A percentile compares a stretch with the other conserved stretches of the same genome.
Conservation (phyloP, 768 basidiomycete species). For the Tricholoma furcatifolium region DNA sequence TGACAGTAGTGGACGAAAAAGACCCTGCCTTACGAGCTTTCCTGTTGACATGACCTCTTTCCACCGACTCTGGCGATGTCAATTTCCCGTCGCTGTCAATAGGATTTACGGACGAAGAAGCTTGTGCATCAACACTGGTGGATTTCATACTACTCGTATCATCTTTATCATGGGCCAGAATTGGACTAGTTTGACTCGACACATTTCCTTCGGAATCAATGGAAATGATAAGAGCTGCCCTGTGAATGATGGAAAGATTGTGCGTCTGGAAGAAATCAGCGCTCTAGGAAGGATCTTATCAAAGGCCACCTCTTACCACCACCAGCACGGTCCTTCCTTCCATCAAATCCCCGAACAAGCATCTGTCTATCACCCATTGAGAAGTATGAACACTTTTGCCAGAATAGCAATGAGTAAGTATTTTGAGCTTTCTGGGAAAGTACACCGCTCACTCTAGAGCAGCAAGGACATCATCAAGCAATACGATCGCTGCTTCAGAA, state of each 20-base stretch:
- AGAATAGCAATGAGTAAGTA: constrained; percentile 6
- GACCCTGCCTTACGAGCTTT: constrained; percentile 30
- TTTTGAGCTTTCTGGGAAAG: background rate
- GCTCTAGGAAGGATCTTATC: background rate
- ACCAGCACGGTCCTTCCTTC: constrained; percentile 80
- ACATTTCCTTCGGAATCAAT: constrained; percentile 54
- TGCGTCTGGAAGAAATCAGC: constrained; percentile 34
- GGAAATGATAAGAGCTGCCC: constrained; percentile 58
- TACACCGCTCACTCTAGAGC: constrained; percentile 47
- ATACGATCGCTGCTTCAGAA: constrained; percentile 53
- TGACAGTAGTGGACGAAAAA: background rate
- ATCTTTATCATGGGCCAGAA: constrained; percentile 25
- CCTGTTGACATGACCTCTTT: constrained; percentile 58
- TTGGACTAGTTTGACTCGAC: constrained; percentile 39
- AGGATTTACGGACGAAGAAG: constrained; percentile 17
- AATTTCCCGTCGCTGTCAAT: constrained; percentile 51
- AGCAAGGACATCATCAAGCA: constrained; percentile 76
- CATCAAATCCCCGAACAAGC: constrained; percentile 77
- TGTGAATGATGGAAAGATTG: constrained; percentile 49
- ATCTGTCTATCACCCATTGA: constrained; percentile 76
- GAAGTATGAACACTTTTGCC: constrained; percentile 62
- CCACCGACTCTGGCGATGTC: constrained; percentile 64
- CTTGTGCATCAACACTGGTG: constrained; percentile 23
- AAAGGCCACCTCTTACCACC: constrained; percentile 45
- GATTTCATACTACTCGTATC: constrained; percentile 25